Conservation (phyloP, 2,329 filamentous ascomycete genomes). For the Paraphaeosphaeria sporulosa region DNA sequence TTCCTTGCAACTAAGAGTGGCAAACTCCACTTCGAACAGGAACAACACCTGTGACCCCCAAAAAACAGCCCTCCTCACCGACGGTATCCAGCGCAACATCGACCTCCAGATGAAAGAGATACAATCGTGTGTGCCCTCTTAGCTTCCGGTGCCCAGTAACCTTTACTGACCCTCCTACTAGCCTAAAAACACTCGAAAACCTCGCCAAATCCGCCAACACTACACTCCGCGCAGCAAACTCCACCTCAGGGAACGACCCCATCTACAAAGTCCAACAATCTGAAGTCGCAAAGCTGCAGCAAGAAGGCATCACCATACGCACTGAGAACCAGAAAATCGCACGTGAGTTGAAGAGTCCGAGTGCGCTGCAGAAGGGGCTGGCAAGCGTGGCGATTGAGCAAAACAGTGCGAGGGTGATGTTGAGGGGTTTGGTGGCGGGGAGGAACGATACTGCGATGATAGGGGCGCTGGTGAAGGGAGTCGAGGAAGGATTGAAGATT, state of each 20-base stretch:
- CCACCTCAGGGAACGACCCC: background rate
- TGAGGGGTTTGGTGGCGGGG: constrained; percentile 8
- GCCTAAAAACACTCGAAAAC: constrained; percentile 3
- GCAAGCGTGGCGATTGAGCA: constrained; percentile 4
- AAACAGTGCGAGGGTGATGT: constrained; percentile 3
- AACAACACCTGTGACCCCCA: background rate
- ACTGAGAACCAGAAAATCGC: constrained; percentile 18
- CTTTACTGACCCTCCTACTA: background rate
- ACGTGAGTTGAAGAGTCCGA: constrained; percentile 12
- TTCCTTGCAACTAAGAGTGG: background rate
- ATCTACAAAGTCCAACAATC: constrained; percentile 4
- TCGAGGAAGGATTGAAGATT: constrained; percentile 6
- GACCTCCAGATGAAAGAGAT: background rate
- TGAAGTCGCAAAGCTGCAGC: constrained; percentile 15
- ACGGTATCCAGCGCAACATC: background rate
- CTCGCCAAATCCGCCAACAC: background rate
- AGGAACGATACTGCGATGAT: background rate
- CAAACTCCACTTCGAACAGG: background rate
- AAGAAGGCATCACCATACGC: constrained; percentile 18
- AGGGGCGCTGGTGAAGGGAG: constrained; percentile 10
- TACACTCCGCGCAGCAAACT: background rate
- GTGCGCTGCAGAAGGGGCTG: background rate
- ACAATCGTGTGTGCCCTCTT: background rate
- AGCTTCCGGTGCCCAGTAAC: background rate
- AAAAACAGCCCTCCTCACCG: background rate